Base-by-base conservation (phyloP, 495 filamentous ascomycete genomes). In the Talaromyces proteolyticus region DNA sequence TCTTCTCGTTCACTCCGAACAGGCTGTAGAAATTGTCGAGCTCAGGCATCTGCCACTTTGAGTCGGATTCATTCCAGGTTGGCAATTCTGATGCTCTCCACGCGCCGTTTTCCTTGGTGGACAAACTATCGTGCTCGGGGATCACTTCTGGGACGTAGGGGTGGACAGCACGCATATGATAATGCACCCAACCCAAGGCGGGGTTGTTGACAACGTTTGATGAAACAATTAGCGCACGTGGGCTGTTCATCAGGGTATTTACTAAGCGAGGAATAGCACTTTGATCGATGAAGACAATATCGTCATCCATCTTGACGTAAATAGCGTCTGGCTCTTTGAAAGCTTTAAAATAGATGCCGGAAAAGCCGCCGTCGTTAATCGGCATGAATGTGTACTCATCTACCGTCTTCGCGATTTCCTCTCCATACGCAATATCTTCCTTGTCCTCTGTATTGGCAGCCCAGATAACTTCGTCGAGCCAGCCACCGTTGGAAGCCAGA, bases 301-400 rank as follows among this genome's bases (percentile, higher is more conserved):
- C 73, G 51, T 77, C 73, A 52, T 77, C 73, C 25, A 77, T 75
- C 51, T 77, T 77, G 56, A 77, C 63, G 47, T 73, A 76, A 37
- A 76, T 72, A 17, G 63, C 56, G 42, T 67, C 49, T 4, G 65
- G 54, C 48, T 75, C 62, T 4, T 60, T 57, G 62, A 55, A 6
- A 59, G 56, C 47, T 3, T 41, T n/a, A 16, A 22, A 16, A 41
- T 49, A 49, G 40, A 63, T 66, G 21, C 61, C 58, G 20, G 57
- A 60, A 44, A 61, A 73, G 8, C 61, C 67, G 5, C 55, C 18
- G 19, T 56, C 53, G 3, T 22, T 49, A 38, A 63, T 42, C 16
- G 37, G 42, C 23, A 61, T 34, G 22, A 49, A 59, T 23, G 43
- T 58, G 44, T 64, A 59, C 26, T 53, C 29, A 14, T 53, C 42